phyloP scores from a whole-genome alignment of 768 basidiomycete genomes.

The Trametes sanguinea region DNA sequence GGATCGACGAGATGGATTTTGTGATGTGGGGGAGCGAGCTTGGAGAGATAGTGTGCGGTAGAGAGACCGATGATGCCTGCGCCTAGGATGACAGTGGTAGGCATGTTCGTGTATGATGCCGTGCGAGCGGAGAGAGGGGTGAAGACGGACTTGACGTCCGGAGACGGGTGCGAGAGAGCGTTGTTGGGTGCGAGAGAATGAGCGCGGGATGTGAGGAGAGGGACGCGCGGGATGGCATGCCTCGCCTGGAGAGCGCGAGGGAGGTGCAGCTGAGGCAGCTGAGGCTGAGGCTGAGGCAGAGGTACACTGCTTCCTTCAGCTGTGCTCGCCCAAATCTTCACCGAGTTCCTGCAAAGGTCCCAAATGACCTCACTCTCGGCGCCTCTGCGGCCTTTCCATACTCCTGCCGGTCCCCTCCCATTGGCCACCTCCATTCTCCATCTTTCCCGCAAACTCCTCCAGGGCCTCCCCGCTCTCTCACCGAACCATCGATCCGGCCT shows the following conservation, averaged over 20 bases:
- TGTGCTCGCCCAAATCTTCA: not conserved
- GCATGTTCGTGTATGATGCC: conserved; percentile 28
- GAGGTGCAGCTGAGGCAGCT: no score
- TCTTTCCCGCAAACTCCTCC: not conserved
- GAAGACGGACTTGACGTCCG: not conserved
- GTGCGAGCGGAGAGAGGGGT: not conserved
- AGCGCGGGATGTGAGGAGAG: not conserved
- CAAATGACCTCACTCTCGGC: conserved; percentile 5
- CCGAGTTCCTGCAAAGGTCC: not conserved
- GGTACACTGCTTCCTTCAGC: no score
- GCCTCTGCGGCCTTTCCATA: conserved; percentile 5
- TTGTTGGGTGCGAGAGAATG: no score
- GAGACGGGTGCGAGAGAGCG: not conserved
- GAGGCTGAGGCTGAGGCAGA: no score
- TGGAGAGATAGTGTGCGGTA: conserved; percentile 44
- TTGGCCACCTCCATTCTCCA: not conserved
- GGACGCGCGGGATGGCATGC: not conserved
- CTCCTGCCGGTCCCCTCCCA: not conserved
- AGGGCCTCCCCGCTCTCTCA: not conserved
- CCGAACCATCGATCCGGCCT: not conserved
- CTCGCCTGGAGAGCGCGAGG: no score
- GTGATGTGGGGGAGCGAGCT: conserved; percentile 28
- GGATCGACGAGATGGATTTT: conserved; percentile 46
- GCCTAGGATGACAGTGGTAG: conserved; percentile 46
- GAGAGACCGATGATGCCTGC: conserved; percentile 49